These are phyloP conservation scores for Diddensiella caesifluorescens DNA, from an alignment of 805 yeast genomes.

Conservation along the genomic window DNA sequence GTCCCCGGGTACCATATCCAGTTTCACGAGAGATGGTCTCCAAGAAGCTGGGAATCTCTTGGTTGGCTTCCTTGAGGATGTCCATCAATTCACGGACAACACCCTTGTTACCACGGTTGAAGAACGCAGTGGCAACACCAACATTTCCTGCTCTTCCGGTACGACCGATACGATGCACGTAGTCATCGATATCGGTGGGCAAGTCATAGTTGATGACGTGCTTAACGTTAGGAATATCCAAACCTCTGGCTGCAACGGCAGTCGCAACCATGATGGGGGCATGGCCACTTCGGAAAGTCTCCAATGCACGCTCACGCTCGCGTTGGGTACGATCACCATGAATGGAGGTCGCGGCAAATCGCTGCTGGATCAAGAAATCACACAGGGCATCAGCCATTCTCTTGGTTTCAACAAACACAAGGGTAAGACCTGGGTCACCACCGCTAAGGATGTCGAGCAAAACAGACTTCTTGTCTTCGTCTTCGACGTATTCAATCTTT, in stretches of 20 bases:
- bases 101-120: conserved; percentile 91
- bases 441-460: conserved; percentile 82
- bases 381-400: conserved; percentile 96
- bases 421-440: conserved; percentile 77
- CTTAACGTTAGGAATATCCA: conserved; percentile 97
- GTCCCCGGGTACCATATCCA: conserved; percentile 49
- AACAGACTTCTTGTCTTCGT: conserved; percentile 84
- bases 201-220: conserved; percentile 97
- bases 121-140: conserved; percentile 97
- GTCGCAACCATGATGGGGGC: conserved; percentile 97
- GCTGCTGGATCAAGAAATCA: conserved; percentile 81
- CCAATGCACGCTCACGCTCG: conserved; percentile 97
- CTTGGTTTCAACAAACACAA: conserved; percentile 96
- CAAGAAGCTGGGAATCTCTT: conserved; percentile 91
- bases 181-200: conserved; percentile 96
- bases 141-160: conserved; percentile 99
- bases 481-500: conserved; percentile 86
- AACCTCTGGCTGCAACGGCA: conserved; percentile 99
- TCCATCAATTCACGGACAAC: conserved; percentile 83
- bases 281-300: conserved; percentile 85
- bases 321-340: conserved; percentile 98
- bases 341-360: conserved; percentile 95
- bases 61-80: conserved; percentile 90
- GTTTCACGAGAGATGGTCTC: conserved; percentile 74
- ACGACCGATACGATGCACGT: conserved; percentile 99